Conservation (phyloP, 768 basidiomycete species). For the Paxillus rubicundulus region DNA sequence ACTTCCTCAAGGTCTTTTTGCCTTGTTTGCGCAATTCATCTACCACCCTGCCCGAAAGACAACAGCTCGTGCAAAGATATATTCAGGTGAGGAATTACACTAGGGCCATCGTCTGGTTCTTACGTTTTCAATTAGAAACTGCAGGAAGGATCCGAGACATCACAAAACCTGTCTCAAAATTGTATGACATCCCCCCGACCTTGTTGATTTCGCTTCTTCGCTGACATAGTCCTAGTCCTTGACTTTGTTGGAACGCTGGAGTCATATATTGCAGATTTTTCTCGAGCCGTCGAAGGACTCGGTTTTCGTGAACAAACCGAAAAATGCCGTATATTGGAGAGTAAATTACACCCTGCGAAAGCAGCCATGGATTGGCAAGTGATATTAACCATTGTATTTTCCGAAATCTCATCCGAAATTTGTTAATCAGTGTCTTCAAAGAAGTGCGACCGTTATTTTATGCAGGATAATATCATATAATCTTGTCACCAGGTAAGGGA, state of each 20-base stretch:
- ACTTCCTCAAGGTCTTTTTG: conserved; percentile 17
- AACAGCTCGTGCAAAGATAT: conserved; percentile 15
- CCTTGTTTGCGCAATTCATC: conserved; percentile 11
- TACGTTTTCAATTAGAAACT: conserved; percentile 8
- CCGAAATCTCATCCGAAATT: background rate
- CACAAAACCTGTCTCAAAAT: conserved; percentile 15
- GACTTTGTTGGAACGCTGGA: conserved; percentile 14
- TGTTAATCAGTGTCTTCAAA: conserved; percentile 9
- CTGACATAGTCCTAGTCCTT: conserved; percentile 3
- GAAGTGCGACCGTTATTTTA: conserved; percentile 6
- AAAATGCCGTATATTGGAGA: conserved; percentile 4
- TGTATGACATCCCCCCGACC: conserved; percentile 3
- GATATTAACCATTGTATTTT: background rate
- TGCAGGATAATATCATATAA: background rate
- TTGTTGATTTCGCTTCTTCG: background rate
- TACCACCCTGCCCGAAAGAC: conserved; percentile 7
- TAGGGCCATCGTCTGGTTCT: background rate
- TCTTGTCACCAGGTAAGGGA: conserved; percentile 10
- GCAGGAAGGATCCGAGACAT: conserved; percentile 14
- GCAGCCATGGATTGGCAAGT: conserved; percentile 16
- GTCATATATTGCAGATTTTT: conserved; percentile 13
- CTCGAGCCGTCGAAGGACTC: conserved; percentile 9
- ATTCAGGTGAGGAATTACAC: conserved; percentile 1
- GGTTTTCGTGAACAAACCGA: background rate
- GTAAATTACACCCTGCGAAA: conserved; percentile 1